These are phyloP conservation scores for Fraxinus baroniana DNA, from an alignment of 305 asterid species.

Conservation along the genomic window DNA sequence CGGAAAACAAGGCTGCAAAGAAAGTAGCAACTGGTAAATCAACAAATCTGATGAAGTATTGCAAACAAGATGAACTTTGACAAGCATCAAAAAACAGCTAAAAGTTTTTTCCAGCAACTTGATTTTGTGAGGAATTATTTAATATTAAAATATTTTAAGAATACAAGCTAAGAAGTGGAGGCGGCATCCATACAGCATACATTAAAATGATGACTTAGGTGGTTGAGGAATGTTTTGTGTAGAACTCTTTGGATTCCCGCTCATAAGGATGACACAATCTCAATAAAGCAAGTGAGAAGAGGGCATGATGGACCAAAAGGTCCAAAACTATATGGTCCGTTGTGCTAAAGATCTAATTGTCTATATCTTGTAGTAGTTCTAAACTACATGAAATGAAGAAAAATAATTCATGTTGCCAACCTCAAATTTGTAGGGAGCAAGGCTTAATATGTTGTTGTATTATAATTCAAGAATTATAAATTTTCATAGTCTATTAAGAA, in stretches of 20 bases:
- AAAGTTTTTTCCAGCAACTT: neutral
- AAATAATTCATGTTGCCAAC: neutral
- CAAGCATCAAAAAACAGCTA: constrained; percentile 2
- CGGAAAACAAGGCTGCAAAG: constrained; percentile 68
- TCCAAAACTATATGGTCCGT: neutral
- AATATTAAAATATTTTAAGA: neutral
- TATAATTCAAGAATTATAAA: neutral
- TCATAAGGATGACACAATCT: neutral
- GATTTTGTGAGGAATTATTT: neutral
- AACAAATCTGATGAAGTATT: constrained; percentile 9
- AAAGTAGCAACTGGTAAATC: neutral
- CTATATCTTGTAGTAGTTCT: neutral
- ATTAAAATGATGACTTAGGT: neutral
- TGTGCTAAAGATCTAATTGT: neutral
- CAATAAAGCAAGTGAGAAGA: neutral
- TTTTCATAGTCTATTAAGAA: neutral
- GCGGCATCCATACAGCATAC: neutral
- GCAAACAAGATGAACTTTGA: constrained; percentile 6
- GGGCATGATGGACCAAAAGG: neutral
- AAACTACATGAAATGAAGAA: neutral
- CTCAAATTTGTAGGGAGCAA: neutral
- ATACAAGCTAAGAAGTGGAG: neutral
- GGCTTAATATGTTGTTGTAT: neutral
- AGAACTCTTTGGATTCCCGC: neutral
- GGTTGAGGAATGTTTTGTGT: neutral